Evolutionary conservation across 1,284 basidiomycete genomes (phyloP), one percentile per base, ranked within the genome.

Genomic region (Microbotryum lychnidis-dioicae): DNA sequence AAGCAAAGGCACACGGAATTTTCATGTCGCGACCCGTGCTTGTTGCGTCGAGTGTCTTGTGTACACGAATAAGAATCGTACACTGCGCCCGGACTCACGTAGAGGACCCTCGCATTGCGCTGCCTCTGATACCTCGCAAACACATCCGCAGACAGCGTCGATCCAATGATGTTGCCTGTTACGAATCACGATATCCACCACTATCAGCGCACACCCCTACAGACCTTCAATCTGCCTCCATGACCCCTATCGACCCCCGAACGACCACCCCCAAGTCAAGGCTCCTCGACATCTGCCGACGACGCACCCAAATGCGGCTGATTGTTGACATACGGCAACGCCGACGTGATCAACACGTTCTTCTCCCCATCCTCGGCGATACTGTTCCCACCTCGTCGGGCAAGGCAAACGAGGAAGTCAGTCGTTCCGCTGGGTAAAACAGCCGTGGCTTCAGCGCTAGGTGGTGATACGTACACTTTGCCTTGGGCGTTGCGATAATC

Each of bases 281-380:
- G 44, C 20, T 25, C 42, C 33, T 18, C 29, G 45, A 29, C 54
- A 48, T 10, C 45, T 52, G 46, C 31, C 31, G 9, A 31, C 23
- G 20, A 72, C 80, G 64, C 64, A 87, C 89, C 88, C 55, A 99
- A 83, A 80, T 99, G 96, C 27, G 96, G 96, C 18, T 97, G 94
- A 74, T 98, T 99, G 78, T 99, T 99, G 76, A 96, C 97, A 75
- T 78, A 99, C 16, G 96, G 96, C 58, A 99, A 78, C 46, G 96
- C 94, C 62, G 92, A 97, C 10, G 96, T 97, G 74, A 98, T 86
- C 48, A 99, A 80, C 55, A 97, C 79, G 73, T 97, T 97, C 57
- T 80, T 79, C 75, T 91, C 85, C 52, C 91, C 92, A 57, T 86
- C 81, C 75, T 86, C 85, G 4, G 92, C 92, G 56, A 92, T 78